These are phyloP conservation scores for Saussurea involucrata DNA, from an alignment of 129 eudicot species.

Conservation along the genomic window DNA sequence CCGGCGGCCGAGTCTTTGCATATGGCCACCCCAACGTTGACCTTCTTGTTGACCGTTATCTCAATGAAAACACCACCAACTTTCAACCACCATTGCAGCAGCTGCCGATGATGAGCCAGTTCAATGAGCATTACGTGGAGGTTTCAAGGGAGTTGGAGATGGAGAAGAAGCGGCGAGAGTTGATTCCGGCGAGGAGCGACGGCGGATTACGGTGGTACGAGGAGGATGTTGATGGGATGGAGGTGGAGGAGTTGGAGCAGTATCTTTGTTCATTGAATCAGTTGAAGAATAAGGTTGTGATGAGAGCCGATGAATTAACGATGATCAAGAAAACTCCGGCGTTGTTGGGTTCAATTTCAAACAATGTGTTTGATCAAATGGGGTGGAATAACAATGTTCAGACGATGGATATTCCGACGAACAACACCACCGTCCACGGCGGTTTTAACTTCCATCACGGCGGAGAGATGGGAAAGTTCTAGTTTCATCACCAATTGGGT, in stretches of 20 bases:
- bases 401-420: neutral
- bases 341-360: neutral
- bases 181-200: neutral
- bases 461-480: neutral
- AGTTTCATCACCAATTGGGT: neutral
- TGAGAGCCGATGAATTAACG: neutral
- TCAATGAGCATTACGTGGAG: neutral
- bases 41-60: neutral
- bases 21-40: conserved; percentile 1
- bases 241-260: conserved; percentile 4
- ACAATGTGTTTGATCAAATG: neutral
- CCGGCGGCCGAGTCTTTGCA: neutral
- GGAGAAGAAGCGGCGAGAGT: neutral
- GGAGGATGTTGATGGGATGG: neutral
- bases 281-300: neutral
- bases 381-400: neutral
- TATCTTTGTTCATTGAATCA: neutral
- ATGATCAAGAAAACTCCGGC: neutral
- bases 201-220: neutral
- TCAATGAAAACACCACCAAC: neutral
- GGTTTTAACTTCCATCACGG: neutral
- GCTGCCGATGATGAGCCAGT: neutral
- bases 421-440: neutral
- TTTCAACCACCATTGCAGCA: neutral
- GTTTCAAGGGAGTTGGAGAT: neutral